Percentiles rank a stretch among this genome's conserved stretches.
Evolutionary conservation across 768 basidiomycete genomes (phyloP).

Genomic region (Mycena haematopus): DNA sequence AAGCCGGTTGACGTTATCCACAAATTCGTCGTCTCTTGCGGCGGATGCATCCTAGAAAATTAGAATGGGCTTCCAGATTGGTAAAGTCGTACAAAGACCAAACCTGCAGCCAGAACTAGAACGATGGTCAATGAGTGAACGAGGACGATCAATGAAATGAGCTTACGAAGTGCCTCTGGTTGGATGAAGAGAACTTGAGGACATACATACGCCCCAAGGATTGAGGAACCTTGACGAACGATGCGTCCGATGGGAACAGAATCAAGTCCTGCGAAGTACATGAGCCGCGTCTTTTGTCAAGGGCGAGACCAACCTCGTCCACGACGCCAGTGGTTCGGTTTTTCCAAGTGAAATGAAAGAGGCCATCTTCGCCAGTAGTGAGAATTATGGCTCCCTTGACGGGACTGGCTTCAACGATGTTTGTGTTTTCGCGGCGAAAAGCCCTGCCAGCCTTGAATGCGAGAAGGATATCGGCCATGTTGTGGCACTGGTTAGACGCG

Average conservation of each 20-base stretch:
- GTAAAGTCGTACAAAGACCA: not conserved
- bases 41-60: constrained; percentile 65
- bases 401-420: constrained; percentile 68
- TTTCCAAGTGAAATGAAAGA: constrained; percentile 84
- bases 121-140: constrained; percentile 15
- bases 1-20: constrained; percentile 71
- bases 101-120: constrained; percentile 90
- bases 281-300: constrained; percentile 15
- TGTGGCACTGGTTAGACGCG: constrained; percentile 35
- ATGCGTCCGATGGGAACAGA: constrained; percentile 86
- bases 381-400: constrained; percentile 79
- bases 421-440: constrained; percentile 68
- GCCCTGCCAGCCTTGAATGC: constrained; percentile 80
- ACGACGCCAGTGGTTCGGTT: constrained; percentile 64
- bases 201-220: constrained; percentile 81
- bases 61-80: constrained; percentile 6
- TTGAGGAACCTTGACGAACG: constrained; percentile 76
- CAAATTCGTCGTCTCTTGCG: constrained; percentile 74
- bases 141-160: constrained; percentile 33
- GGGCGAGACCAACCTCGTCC: constrained; percentile 61
- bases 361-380: constrained; percentile 72
- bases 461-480: constrained; percentile 52
- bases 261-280: constrained; percentile 71
- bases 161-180: constrained; percentile 85
- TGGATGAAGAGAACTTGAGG: constrained; percentile 89